Evolutionary conservation across 176 grass and related monocot species (phyloP), one percentile per base, ranked within the genome.

Genomic region (Musa troglodytarum): DNA sequence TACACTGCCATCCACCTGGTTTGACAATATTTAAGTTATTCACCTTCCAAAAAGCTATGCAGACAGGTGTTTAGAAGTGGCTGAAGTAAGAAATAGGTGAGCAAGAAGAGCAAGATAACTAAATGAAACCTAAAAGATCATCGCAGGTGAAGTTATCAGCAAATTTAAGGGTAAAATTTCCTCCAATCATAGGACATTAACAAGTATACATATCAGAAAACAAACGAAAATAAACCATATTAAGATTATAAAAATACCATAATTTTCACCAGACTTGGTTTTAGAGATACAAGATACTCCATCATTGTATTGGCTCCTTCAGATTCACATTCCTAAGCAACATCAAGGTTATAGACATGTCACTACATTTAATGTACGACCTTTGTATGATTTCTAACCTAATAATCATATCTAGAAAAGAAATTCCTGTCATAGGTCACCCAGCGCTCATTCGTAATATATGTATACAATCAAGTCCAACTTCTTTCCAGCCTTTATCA

Each of bases 371-470:
- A 2, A 68, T 4, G 19, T 74, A 26, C 3, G 23, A 59, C 69
- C 22, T 58, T 43, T 43, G 3, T 43, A 43, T 43, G 34, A 43
- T 43, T 43, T 43, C 34, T 78, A 74, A 96, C 92, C 85, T 96
- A 89, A 78, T 92, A 96, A 81, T 96, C 92, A 13, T 96, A 96
- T 92, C 92, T 85, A 14, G 87, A 92, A 77, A 96, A 96, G 73
- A 96, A 96, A 82, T 96, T 96, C 74, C 89, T 86, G 68, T 89
- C 89, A 43, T 92, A 96, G 28, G 82, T 89, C 61, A 87, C 85
- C 92, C 92, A 96, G 81, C 92, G 89, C 69, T 96, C 89, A 81
- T 64, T 89, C 50, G 89, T 87, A 71, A 96, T 77, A 81, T 92
- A 87, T 54, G 83, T 92, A 87, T 54, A 82, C 89, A 14, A 96